Evolutionary conservation across 495 filamentous ascomycete species (phyloP).

Genomic region (Aspergillus ellipticus): DNA sequence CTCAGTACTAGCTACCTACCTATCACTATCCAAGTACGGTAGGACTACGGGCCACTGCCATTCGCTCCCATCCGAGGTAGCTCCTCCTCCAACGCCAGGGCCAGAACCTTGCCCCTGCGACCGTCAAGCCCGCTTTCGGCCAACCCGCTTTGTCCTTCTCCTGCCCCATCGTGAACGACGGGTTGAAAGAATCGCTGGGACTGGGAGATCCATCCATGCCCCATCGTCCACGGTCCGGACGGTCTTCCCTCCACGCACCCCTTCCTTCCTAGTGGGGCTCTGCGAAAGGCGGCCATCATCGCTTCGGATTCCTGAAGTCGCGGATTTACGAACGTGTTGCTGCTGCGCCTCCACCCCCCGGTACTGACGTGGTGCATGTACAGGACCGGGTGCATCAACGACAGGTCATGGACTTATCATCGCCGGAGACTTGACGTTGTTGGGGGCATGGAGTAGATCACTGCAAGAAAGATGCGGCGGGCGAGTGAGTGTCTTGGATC

Average conservation of each 20-base stretch:
- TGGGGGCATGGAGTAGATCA: neutral
- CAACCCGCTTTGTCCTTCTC: neutral
- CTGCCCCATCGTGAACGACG: neutral
- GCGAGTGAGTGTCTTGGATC: too few species aligned
- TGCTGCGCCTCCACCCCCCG: constrained; percentile 19
- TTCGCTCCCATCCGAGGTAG: too few species aligned
- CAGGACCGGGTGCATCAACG: neutral
- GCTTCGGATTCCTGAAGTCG: neutral
- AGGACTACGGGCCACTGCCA: neutral
- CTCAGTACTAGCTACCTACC: neutral
- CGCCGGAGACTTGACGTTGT: neutral
- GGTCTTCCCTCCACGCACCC: too few species aligned
- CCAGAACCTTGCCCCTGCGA: constrained; percentile 1
- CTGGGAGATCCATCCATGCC: neutral
- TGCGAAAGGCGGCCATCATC: neutral
- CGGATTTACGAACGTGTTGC: constrained; percentile 10
- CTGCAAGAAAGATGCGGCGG: neutral
- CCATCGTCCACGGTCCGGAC: neutral
- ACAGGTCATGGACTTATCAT: neutral
- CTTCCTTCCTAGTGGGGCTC: constrained; percentile 16
- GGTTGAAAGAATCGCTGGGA: neutral
- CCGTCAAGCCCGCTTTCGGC: neutral
- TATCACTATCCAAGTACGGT: neutral
- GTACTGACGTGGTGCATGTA: constrained; percentile 15
- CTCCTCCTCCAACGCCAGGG: constrained; percentile 6